Evolutionary conservation across 768 basidiomycete species (phyloP).

Genomic region (Auricularia cornea): DNA sequence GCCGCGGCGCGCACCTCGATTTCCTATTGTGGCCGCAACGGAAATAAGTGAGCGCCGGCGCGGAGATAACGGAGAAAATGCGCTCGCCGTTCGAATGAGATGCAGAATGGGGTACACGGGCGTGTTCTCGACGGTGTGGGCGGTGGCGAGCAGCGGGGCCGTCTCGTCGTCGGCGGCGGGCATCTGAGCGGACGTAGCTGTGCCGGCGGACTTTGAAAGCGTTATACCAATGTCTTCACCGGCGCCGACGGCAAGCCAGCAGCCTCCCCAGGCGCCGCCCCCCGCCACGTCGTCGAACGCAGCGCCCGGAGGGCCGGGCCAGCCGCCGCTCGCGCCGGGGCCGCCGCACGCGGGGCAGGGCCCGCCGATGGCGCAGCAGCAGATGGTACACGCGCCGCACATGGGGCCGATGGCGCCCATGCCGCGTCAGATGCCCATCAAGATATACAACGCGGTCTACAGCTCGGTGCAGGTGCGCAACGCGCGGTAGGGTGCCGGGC

Average conservation of each 20-base stretch:
- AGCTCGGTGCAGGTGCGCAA: slow-evolving; percentile 72
- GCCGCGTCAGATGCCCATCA: slow-evolving; percentile 42
- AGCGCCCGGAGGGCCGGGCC: slow-evolving; percentile 18
- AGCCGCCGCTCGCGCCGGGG: slow-evolving; percentile 15
- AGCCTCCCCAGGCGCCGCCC: slow-evolving; percentile 21
- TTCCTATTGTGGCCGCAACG: slow-evolving; percentile 10
- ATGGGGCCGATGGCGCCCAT: background rate
- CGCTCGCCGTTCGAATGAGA: slow-evolving; percentile 55
- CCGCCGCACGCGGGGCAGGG: slow-evolving; percentile 15
- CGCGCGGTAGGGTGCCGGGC: background rate
- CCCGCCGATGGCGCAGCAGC: background rate
- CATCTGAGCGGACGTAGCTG: background rate
- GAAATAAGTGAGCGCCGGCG: slow-evolving; percentile 10
- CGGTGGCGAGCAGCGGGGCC: background rate
- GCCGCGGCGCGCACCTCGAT: slow-evolving; percentile 54
- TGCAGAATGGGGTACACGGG: slow-evolving; percentile 77
- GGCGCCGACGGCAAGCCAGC: slow-evolving; percentile 1
- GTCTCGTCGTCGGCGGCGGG: background rate
- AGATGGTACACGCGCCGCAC: too few species aligned
- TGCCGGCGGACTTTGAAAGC: too few species aligned
- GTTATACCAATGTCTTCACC: background rate
- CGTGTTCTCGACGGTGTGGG: slow-evolving; percentile 38
- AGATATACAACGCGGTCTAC: slow-evolving; percentile 91
- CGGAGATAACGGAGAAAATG: background rate
- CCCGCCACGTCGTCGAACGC: slow-evolving; percentile 18